phyloP scores from a whole-genome alignment of 1,284 basidiomycete genomes.

The Trichosporon sp. region DNA sequence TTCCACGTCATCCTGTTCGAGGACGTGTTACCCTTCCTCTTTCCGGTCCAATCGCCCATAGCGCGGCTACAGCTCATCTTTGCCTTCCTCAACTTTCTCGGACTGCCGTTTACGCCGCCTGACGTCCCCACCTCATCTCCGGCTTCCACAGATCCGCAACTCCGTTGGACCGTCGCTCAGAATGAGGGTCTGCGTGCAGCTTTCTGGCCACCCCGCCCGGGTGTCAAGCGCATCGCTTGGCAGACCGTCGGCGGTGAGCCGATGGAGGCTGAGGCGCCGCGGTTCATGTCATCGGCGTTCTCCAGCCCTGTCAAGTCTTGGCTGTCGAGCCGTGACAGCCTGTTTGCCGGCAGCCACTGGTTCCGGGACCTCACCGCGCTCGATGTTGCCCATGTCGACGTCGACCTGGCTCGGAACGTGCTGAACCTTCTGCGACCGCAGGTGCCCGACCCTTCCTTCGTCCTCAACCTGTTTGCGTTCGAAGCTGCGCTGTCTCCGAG shows the following conservation, averaged over 20 bases:
- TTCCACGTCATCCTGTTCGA: conserved; percentile 76
- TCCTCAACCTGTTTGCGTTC: conserved; percentile 52
- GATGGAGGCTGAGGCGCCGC: conserved; percentile 51
- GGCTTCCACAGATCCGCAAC: conserved; percentile 54
- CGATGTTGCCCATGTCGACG: conserved; percentile 45
- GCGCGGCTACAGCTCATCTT: conserved; percentile 69
- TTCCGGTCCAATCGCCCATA: conserved; percentile 62
- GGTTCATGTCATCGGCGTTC: conserved; percentile 37
- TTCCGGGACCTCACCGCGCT: conserved; percentile 47
- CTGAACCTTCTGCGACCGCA: conserved; percentile 40
- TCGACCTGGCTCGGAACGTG: conserved; percentile 45
- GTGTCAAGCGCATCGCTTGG: conserved; percentile 36
- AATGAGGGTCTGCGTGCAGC: conserved; percentile 39
- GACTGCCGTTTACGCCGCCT: conserved; percentile 62
- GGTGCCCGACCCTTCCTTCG: conserved; percentile 53
- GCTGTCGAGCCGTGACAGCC: conserved; percentile 35
- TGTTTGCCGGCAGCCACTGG: conserved; percentile 46
- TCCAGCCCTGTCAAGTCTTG: conserved; percentile 46
- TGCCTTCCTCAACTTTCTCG: conserved; percentile 74
- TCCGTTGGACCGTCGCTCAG: conserved; percentile 40
- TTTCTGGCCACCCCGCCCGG: conserved; percentile 40
- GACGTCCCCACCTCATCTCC: conserved; percentile 54
- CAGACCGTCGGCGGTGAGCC: conserved; percentile 54
- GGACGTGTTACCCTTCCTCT: conserved; percentile 73
- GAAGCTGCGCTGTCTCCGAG: conserved; percentile 48